Percentiles rank a stretch among this genome's conserved stretches.
Evolutionary conservation across 257 asterid genomes (phyloP).

Genomic region (Avicennia marina): DNA sequence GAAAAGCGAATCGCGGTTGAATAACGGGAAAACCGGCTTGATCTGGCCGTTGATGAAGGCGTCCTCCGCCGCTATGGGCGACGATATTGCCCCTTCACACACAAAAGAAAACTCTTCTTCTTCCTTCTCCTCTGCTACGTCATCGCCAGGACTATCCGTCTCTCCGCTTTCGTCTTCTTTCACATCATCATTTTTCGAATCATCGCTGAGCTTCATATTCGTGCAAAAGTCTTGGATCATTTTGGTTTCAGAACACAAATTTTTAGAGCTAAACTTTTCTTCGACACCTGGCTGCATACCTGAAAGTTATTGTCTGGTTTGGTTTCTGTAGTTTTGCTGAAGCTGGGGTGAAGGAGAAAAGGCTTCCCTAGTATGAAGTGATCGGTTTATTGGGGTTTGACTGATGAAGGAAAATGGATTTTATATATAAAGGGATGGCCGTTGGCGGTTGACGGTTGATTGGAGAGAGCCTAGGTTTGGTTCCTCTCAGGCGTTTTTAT

Average conservation of each 20-base stretch:
- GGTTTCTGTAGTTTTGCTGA: too few relatives aligned
- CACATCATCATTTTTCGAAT: slow-evolving; percentile 2
- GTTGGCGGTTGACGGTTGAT: too few relatives aligned
- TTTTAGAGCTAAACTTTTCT: slow-evolving; percentile 13
- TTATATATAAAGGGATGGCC: too few relatives aligned
- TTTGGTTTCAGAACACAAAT: slow-evolving; percentile 12
- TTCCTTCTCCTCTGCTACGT: slow-evolving; percentile 16
- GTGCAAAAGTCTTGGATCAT: slow-evolving; percentile 20
- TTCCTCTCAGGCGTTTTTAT: too few relatives aligned
- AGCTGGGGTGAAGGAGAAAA: too few relatives aligned
- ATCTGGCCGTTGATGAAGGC: slow-evolving; percentile 74
- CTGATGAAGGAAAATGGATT: too few relatives aligned
- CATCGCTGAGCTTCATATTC: slow-evolving; percentile 13
- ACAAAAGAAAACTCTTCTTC: slow-evolving; percentile 70
- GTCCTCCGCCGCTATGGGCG: slow-evolving; percentile 87
- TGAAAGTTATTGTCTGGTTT: not conserved
- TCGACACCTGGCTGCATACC: slow-evolving; percentile 25
- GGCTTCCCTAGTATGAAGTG: too few relatives aligned
- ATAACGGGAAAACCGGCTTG: slow-evolving; percentile 61
- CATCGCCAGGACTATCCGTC: slow-evolving; percentile 3
- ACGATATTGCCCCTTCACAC: slow-evolving; percentile 39
- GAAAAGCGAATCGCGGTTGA: slow-evolving; percentile 45
- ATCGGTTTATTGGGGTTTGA: too few relatives aligned
- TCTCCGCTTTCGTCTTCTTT: slow-evolving; percentile 14
- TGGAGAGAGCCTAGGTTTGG: too few relatives aligned